These are phyloP conservation scores for Platanthera zijinensis DNA, from an alignment of 106 monocot genomes.

Conservation along the genomic window DNA sequence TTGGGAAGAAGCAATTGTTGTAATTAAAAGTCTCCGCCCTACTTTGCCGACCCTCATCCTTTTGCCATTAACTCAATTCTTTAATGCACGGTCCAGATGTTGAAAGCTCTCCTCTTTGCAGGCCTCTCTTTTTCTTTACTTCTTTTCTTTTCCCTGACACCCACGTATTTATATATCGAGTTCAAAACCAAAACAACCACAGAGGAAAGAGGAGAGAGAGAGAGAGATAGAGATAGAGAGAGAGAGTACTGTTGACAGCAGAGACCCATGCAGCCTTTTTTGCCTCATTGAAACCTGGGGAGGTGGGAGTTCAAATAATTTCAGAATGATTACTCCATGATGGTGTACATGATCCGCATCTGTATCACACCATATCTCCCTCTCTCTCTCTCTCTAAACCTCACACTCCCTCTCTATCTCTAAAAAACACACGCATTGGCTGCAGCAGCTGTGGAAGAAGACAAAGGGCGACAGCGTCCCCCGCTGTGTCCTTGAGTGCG, in stretches of 20 bases:
- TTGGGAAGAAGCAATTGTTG: neutral
- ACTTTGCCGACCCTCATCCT: neutral
- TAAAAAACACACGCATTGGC: no score
- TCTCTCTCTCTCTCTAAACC: neutral
- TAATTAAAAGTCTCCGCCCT: neutral
- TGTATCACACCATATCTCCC: neutral
- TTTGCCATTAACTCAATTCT: neutral
- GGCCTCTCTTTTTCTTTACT: neutral
- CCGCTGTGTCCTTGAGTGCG: neutral
- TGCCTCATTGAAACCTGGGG: neutral
- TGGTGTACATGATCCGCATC: neutral
- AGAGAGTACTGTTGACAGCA: neutral
- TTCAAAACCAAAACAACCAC: neutral
- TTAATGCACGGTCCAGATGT: neutral
- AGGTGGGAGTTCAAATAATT: slow-evolving; percentile 1
- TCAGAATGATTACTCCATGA: slow-evolving; percentile 3
- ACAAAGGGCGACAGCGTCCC: neutral
- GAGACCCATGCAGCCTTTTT: neutral
- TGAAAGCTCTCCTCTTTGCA: neutral
- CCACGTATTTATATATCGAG: neutral
- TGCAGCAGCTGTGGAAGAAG: neutral
- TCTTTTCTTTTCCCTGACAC: neutral
- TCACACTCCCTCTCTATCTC: neutral
- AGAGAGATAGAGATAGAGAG: neutral
- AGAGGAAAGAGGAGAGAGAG: neutral